Evolutionary conservation across 176 grass and related monocot species (phyloP), one percentile per base, ranked within the genome.

Genomic region (Tillandsia fasciculata): DNA sequence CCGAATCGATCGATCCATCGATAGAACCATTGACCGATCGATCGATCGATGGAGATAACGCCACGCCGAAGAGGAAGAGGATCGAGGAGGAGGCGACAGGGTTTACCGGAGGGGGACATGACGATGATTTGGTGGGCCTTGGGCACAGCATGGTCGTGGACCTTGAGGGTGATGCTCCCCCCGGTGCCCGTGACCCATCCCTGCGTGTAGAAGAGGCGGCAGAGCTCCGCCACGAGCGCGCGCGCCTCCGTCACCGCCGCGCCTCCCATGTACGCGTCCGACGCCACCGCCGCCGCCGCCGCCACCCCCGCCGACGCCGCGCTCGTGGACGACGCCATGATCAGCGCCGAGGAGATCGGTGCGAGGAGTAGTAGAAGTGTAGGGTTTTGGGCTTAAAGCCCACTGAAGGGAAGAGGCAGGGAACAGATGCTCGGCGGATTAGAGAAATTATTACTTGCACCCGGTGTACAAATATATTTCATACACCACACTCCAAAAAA

Each of bases 121-220:
- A 89, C 73, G 86, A 97, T 92, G 72, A 97, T 82, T 59, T 89
- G 94, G 1, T 92, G 26, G 17, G 83, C 28, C 49, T 90, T 91
- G 18, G 81, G 76, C 51, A 89, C 56, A 12, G 78, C 74, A 18
- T 74, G 83, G 66, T 92, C 93, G 71, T 97, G 91, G 78, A 82
- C 89, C 79, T 92, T 92, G 76, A 92, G 77, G 73, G 92, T 89
- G 79, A 96, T 87, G 78, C 85, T 91, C 51, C 86, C 81, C 56
- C 88, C 83, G 18, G 86, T 92, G 53, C 86, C 86, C 10, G 88
- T 92, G 67, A 97, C 89, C 89, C 94, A 92, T 1, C 89, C 94
- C 76, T 87, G 84, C 26, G 52, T 24, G 84, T 97, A 97, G 77
- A 97, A 97, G 76, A 89, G 89, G 42, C 89, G 93, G 63, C 89